phyloP scores from a whole-genome alignment of 129 eudicot genomes.

The Helianthus tuberosus region DNA sequence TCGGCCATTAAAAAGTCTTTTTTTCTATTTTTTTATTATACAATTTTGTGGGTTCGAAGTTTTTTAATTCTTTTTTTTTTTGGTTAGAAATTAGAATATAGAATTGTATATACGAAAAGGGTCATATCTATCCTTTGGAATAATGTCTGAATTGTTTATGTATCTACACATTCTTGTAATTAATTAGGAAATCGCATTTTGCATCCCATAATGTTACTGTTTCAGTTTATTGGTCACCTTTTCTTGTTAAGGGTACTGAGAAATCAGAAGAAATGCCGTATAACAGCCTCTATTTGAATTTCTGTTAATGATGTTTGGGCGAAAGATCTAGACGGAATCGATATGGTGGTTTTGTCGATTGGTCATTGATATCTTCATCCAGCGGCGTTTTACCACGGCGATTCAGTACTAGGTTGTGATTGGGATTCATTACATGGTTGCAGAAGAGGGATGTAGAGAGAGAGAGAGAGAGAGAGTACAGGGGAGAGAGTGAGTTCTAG shows the following conservation, averaged over 20 bases:
- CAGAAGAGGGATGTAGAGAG: too few relatives aligned
- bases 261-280: conserved; percentile 50
- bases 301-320: conserved; percentile 81
- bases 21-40: neutral
- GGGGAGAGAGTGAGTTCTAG: too few relatives aligned
- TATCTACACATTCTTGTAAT: too few relatives aligned
- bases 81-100: neutral
- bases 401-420: conserved; percentile 65
- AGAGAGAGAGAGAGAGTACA: too few relatives aligned
- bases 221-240: conserved; percentile 93
- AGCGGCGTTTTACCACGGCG: conserved; percentile 61
- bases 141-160: too few relatives aligned
- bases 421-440: too few relatives aligned
- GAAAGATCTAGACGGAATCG: conserved; percentile 60
- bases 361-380: conserved; percentile 96
- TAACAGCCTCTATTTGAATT: conserved; percentile 67
- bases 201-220: conserved; percentile 67
- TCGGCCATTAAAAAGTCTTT: conserved; percentile 46
- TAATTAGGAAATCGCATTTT: conserved; percentile 83
- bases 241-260: conserved; percentile 89
- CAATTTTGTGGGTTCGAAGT: conserved; percentile 20
- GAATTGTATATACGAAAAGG: too few relatives aligned
- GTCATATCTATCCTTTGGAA: too few relatives aligned
- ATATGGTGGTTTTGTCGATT: conserved; percentile 71
- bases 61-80: neutral